A percentile compares a stretch with the other conserved stretches of the same genome.
These are phyloP conservation scores for Aspergillus taichungensis DNA, from an alignment of 495 filamentous ascomycete species.

Conservation along the genomic window DNA sequence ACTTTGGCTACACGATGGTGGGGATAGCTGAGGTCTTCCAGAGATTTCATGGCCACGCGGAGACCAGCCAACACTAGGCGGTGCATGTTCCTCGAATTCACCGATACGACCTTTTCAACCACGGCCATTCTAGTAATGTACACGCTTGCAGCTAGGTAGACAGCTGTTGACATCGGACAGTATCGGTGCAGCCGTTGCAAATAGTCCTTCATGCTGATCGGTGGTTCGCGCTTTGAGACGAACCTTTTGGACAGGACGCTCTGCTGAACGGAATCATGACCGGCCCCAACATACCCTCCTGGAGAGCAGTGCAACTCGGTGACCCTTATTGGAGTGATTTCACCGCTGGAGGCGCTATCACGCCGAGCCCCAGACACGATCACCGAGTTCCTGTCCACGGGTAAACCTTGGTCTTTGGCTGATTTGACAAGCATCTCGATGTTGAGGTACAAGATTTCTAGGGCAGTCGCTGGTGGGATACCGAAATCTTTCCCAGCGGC, in stretches of 20 bases:
- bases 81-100: slow-evolving; percentile 79
- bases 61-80: slow-evolving; percentile 77
- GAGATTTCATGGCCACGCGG: slow-evolving; percentile 81
- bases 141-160: slow-evolving; percentile 85
- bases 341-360: slow-evolving; percentile 40
- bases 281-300: slow-evolving; percentile 14
- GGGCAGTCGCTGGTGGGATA: slow-evolving; percentile 62
- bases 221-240: slow-evolving; percentile 76
- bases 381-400: slow-evolving; percentile 38
- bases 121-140: slow-evolving; percentile 79
- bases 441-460: slow-evolving; percentile 65
- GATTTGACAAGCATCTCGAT: slow-evolving; percentile 64
- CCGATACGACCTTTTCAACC: slow-evolving; percentile 59
- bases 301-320: slow-evolving; percentile 25
- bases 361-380: slow-evolving; percentile 48
- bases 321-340: slow-evolving; percentile 11
- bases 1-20: slow-evolving; percentile 80
- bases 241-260: slow-evolving; percentile 81
- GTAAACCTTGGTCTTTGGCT: slow-evolving; percentile 68
- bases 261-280: slow-evolving; percentile 59
- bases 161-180: slow-evolving; percentile 93
- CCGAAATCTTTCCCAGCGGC: slow-evolving; percentile 36
- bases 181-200: slow-evolving; percentile 76
- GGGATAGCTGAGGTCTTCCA: slow-evolving; percentile 81
- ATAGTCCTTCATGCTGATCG: slow-evolving; percentile 76